Evolutionary conservation across 2,329 filamentous ascomycete genomes (phyloP), one percentile per base, ranked within the genome.

Genomic region (Penicillium hesseltinei): DNA sequence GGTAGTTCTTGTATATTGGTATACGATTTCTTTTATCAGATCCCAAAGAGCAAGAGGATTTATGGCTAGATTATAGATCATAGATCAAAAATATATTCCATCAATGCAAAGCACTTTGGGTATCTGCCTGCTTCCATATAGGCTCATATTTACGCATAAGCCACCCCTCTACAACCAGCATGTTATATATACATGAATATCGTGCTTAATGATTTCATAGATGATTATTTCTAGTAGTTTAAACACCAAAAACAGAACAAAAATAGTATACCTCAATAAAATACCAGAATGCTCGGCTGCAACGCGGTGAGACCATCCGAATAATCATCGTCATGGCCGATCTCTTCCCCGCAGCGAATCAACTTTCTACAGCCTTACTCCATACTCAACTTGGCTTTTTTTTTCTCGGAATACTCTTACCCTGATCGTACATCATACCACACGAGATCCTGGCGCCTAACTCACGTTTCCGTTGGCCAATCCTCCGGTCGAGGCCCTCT

Each of bases 371-470:
- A 46, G 44, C 43, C 47, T 19, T 23, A 27, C 36, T 52, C 43
- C 47, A 15, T 29, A 27, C 36, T 52, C 17, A 3, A 52, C 29
- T 46, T 36, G 17, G 19, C n/a, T 44, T 44, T 50, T 36, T 31
- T 31, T 19, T 35, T n/a, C 25, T 56, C 40, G 5, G 21, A 25
- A 49, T 38, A 21, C 25, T 29, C 13, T 36, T 47, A 27, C 4
- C 21, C 19, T 19, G n/a, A 17, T 39, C 23, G 1, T 31, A 39
- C n/a, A 25, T 43, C 15, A 27, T 17, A 43, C 23, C 38, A 56
- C 11, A 44, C 60, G 54, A 61, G 60, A 69, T 36, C 56, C 67
- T 73, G 71, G 70, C 62, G 56, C 62, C 65, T 25, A 64, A 68
- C 66, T 42, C 59, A n/a, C 60, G 57, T 31, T 59, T 60, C 31